These are phyloP conservation scores for Xerocomellus dryophilus DNA, from an alignment of 768 basidiomycete species.

Conservation along the genomic window DNA sequence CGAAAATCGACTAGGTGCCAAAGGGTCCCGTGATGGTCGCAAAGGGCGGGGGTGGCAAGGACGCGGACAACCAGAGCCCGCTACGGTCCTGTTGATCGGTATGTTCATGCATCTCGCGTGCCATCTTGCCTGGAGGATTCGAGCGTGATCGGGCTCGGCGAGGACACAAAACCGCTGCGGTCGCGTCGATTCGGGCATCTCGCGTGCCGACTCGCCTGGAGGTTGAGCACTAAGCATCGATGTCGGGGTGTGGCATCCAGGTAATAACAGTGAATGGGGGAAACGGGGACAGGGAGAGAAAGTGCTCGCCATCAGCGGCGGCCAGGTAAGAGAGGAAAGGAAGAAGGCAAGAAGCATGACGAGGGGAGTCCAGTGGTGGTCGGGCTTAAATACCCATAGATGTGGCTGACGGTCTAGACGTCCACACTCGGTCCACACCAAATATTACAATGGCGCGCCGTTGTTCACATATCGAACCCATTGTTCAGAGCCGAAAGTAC, in stretches of 20 bases:
- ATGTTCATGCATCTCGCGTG: conserved; percentile 1
- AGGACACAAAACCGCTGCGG: background rate
- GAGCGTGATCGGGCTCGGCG: background rate
- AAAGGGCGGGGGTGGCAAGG: background rate
- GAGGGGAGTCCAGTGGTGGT: background rate
- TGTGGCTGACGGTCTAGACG: conserved; percentile 9
- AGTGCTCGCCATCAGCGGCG: background rate
- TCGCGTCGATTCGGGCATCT: background rate
- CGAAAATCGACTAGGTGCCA: background rate
- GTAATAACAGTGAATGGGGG: background rate
- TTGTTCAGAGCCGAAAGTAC: background rate
- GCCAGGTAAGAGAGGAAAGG: background rate
- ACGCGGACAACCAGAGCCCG: background rate
- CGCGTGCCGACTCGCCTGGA: background rate
- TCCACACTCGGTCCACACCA: background rate
- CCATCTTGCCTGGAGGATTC: background rate
- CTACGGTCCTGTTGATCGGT: background rate
- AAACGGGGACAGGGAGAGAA: background rate
- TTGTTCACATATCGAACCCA: background rate
- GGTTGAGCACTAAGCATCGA: background rate
- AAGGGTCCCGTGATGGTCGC: background rate
- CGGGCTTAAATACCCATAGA: conserved; percentile 7
- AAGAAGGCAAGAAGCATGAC: background rate
- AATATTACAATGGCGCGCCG: background rate
- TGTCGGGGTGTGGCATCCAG: background rate